A percentile compares a stretch with the other conserved stretches of the same genome.
Conservation (phyloP, 768 basidiomycete species). For the Mycena sanguinolenta region DNA sequence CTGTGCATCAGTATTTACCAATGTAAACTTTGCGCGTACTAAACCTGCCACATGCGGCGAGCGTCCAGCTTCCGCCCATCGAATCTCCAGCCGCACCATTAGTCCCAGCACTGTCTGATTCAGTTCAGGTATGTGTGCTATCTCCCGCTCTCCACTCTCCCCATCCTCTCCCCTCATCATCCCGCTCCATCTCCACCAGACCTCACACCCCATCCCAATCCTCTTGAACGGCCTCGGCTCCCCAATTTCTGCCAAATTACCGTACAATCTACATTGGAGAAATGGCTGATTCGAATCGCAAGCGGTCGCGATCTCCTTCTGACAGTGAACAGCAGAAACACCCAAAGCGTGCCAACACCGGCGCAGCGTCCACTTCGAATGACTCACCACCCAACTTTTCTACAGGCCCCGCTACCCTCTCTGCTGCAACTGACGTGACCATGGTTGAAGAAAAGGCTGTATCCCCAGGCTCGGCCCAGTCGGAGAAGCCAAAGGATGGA, state of each 20-base stretch:
- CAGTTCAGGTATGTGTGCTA: slow-evolving; percentile 52
- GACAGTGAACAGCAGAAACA: slow-evolving; percentile 85
- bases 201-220: slow-evolving; percentile 55
- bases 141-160: slow-evolving; percentile 45
- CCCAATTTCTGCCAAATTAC: slow-evolving; percentile 53
- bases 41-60: slow-evolving; percentile 8
- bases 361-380: slow-evolving; percentile 73
- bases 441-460: slow-evolving; percentile 78
- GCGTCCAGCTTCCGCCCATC: not conserved
- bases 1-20: slow-evolving; percentile 21
- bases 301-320: slow-evolving; percentile 89
- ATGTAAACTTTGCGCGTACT: slow-evolving; percentile 1
- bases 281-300: slow-evolving; percentile 88
- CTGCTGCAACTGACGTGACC: slow-evolving; percentile 67
- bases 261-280: slow-evolving; percentile 73
- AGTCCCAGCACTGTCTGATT: slow-evolving; percentile 11
- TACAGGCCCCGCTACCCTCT: slow-evolving; percentile 59
- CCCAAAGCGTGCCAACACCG: slow-evolving; percentile 88
- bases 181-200: slow-evolving; percentile 68
- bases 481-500: slow-evolving; percentile 60
- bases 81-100: not conserved
- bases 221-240: slow-evolving; percentile 51
- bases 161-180: slow-evolving; percentile 72
- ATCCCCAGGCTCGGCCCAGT: slow-evolving; percentile 60
- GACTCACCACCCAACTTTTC: slow-evolving; percentile 64